A percentile compares a stretch with the other conserved stretches of the same genome.
Evolutionary conservation across 139 green algal genomes (phyloP).

Genomic region (Picochlorum costavermella): DNA sequence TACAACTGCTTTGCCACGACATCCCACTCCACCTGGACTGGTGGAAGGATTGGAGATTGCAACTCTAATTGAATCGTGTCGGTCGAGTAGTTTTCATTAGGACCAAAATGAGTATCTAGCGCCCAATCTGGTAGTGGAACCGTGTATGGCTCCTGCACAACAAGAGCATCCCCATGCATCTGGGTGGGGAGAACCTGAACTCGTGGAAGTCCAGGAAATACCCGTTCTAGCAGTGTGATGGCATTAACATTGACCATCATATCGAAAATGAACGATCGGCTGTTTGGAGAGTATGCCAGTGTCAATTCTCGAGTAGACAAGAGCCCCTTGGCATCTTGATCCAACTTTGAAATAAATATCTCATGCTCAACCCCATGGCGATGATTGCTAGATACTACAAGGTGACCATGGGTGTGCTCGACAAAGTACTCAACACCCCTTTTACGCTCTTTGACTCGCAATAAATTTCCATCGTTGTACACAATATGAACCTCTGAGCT

Average conservation of each 20-base stretch:
- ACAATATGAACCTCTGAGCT: slow-evolving; percentile 55
- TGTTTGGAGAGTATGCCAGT: too few relatives aligned
- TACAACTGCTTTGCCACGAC: neutral
- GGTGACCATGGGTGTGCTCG: slow-evolving; percentile 35
- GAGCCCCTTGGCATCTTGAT: neutral
- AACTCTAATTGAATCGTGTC: neutral
- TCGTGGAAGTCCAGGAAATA: too few relatives aligned
- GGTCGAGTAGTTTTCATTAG: neutral
- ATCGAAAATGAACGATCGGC: too few relatives aligned
- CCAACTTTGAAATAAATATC: neutral
- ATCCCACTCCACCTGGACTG: neutral
- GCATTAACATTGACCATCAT: too few relatives aligned
- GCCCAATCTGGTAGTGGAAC: slow-evolving; percentile 23
- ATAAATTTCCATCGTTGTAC: slow-evolving; percentile 5
- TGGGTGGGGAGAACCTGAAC: too few relatives aligned
- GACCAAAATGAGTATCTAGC: slow-evolving; percentile 6
- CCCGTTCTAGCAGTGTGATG: too few relatives aligned
- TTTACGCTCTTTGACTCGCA: slow-evolving; percentile 29
- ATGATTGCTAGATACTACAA: slow-evolving; percentile 28
- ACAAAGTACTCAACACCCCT: slow-evolving; percentile 69
- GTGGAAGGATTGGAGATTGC: neutral
- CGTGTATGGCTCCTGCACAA: slow-evolving; percentile 28
- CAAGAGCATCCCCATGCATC: too few relatives aligned
- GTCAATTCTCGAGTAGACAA: too few relatives aligned
- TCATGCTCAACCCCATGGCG: neutral